A percentile compares a stretch with the other conserved stretches of the same genome.
These are phyloP conservation scores for Cajanus cajan DNA, from an alignment of 306 rosid species.

Conservation along the genomic window DNA sequence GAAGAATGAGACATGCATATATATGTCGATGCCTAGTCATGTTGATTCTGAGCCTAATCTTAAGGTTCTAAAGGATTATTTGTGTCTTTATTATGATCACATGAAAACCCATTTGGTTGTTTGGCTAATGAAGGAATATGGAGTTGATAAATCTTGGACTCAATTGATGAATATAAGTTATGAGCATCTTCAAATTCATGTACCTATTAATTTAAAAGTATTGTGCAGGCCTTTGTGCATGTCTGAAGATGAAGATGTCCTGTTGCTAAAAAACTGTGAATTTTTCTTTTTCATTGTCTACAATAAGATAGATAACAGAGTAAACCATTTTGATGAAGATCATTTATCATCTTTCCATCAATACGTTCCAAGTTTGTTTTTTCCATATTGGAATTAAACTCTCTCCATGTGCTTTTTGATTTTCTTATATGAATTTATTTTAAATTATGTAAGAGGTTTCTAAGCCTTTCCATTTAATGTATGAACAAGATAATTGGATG, in stretches of 20 bases:
- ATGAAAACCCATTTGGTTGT: slow-evolving; percentile 15
- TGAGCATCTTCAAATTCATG: neutral
- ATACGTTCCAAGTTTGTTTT: neutral
- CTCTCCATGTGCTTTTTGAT: too few relatives aligned
- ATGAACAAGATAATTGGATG: too few relatives aligned
- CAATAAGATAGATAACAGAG: neutral
- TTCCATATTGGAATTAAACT: neutral
- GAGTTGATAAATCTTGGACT: slow-evolving; percentile 24
- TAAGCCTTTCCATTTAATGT: too few relatives aligned
- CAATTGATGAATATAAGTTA: neutral
- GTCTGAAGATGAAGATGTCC: neutral
- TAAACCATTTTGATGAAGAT: neutral
- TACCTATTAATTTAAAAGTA: too few relatives aligned
- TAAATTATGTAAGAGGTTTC: too few relatives aligned
- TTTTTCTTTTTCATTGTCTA: neutral
- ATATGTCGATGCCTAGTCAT: neutral
- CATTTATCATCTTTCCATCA: neutral
- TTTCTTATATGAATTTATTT: too few relatives aligned
- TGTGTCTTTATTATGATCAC: neutral
- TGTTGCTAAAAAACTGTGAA: neutral
- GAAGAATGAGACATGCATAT: neutral
- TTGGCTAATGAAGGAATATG: neutral
- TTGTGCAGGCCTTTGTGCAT: too few relatives aligned
- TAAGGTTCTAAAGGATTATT: neutral
- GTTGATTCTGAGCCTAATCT: neutral